Conservation (phyloP, 345 rosid species). For the Euphorbia pulcherrima region DNA sequence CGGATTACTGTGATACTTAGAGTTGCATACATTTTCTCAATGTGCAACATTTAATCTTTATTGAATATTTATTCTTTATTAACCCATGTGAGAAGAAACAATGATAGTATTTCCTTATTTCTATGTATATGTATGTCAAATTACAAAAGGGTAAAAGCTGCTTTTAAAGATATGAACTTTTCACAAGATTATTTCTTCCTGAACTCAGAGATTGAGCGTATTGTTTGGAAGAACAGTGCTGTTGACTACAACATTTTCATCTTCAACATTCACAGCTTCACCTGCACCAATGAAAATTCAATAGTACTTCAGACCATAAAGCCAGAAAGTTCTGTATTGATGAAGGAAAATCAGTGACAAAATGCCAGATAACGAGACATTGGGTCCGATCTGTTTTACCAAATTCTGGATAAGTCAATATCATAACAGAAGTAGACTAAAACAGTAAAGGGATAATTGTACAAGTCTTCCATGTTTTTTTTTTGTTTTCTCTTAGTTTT, state of each 20-base stretch:
- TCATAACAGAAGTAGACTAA: not conserved
- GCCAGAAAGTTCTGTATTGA: not conserved
- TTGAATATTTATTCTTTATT: not conserved
- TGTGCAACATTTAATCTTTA: conserved; percentile 2
- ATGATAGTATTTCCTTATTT: conserved; percentile 1
- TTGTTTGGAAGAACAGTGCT: conserved; percentile 34
- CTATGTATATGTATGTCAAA: not conserved
- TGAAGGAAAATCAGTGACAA: not conserved
- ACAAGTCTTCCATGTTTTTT: not conserved
- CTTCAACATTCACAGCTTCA: conserved; percentile 28
- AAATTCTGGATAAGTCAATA: not conserved
- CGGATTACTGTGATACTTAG: not conserved
- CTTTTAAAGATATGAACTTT: not conserved
- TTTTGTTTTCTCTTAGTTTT: not conserved
- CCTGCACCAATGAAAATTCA: conserved; percentile 12
- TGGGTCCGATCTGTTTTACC: conserved; percentile 33
- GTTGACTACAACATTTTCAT: conserved; percentile 28
- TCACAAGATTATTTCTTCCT: conserved; percentile 30
- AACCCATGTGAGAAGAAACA: not conserved
- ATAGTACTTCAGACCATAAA: not conserved
- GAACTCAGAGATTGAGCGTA: conserved; percentile 30
- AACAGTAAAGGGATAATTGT: not conserved
- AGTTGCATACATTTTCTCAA: conserved; percentile 12
- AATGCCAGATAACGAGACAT: conserved; percentile 26
- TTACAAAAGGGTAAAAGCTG: conserved; percentile 16